Percentiles rank a stretch among this genome's conserved stretches.
Conservation (phyloP, 176 grass and related monocot genomes). For the Aegilops speltoides region DNA sequence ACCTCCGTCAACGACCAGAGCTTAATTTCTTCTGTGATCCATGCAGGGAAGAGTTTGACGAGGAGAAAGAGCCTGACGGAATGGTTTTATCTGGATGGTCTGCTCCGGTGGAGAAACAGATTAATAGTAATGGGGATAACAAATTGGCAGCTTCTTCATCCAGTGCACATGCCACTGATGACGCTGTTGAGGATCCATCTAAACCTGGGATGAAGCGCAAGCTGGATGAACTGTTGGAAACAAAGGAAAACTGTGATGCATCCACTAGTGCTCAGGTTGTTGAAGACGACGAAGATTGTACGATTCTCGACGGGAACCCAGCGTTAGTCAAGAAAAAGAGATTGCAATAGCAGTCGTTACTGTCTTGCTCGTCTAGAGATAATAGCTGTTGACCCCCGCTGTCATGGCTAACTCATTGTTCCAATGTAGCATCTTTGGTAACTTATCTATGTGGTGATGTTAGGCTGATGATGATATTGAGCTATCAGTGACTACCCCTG, state of each 20-base stretch:
- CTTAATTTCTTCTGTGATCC: slow-evolving; percentile 19
- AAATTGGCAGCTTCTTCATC: slow-evolving; percentile 34
- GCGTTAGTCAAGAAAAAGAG: slow-evolving; percentile 62
- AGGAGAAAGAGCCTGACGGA: slow-evolving; percentile 88
- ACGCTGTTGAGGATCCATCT: slow-evolving; percentile 13
- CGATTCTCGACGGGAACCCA: slow-evolving; percentile 56
- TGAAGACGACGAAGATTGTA: slow-evolving; percentile 59
- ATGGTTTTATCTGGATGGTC: slow-evolving; percentile 92
- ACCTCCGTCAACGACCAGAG: slow-evolving; percentile 4
- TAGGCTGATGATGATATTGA: slow-evolving; percentile 34
- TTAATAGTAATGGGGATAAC: slow-evolving; percentile 64
- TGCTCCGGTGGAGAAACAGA: slow-evolving; percentile 42
- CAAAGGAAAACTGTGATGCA: slow-evolving; percentile 40
- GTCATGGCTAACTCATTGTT: slow-evolving; percentile 67
- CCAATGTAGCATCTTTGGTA: slow-evolving; percentile 36
- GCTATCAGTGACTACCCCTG: neutral
- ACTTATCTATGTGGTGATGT: slow-evolving; percentile 12
- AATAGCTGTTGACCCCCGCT: slow-evolving; percentile 33
- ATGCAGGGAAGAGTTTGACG: slow-evolving; percentile 90
- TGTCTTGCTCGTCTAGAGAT: neutral
- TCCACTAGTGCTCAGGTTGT: slow-evolving; percentile 57
- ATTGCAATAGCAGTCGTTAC: slow-evolving; percentile 52
- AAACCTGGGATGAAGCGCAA: slow-evolving; percentile 77
- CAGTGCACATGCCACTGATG: slow-evolving; percentile 14
- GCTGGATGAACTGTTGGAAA: slow-evolving; percentile 57